Evolutionary conservation across 805 yeast species (phyloP).

Genomic region (Starmerella gropengiesseri): DNA sequence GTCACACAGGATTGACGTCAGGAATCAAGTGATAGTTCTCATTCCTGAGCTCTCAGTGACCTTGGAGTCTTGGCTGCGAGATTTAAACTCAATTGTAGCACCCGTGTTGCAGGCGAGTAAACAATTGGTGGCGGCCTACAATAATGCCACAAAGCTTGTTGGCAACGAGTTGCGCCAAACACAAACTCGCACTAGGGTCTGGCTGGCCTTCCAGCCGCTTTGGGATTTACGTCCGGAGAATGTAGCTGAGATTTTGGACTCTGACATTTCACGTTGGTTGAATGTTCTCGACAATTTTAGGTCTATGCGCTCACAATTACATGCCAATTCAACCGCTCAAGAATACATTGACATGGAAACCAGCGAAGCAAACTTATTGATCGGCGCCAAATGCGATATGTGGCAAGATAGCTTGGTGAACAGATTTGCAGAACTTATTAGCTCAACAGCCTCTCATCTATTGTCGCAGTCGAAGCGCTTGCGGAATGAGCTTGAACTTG

Average conservation of each 20-base stretch:
- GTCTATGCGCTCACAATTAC: not conserved
- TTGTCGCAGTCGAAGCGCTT: not conserved
- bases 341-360: not conserved
- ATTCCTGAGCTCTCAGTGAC: not conserved
- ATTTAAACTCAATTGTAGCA: not conserved
- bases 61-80: constrained; percentile 4
- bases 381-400: constrained; percentile 43
- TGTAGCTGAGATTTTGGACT: constrained; percentile 27
- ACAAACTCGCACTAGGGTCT: constrained; percentile 28
- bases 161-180: constrained; percentile 25
- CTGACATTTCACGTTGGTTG: not conserved
- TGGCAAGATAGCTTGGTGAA: constrained; percentile 44
- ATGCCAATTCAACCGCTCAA: not conserved
- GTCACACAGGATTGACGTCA: constrained; percentile 2
- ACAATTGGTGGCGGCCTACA: not conserved
- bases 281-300: not conserved
- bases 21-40: not conserved
- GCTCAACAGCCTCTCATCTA: not conserved
- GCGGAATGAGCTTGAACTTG: constrained; percentile 1
- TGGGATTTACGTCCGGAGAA: constrained; percentile 40
- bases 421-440: constrained; percentile 32
- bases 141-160: not conserved
- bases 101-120: not conserved
- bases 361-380: constrained; percentile 22
- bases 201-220: constrained; percentile 26